A percentile compares a stretch with the other conserved stretches of the same genome.
These are phyloP conservation scores for Zelonia costaricensis DNA, from an alignment of 208 protist genomes.

Conservation along the genomic window DNA sequence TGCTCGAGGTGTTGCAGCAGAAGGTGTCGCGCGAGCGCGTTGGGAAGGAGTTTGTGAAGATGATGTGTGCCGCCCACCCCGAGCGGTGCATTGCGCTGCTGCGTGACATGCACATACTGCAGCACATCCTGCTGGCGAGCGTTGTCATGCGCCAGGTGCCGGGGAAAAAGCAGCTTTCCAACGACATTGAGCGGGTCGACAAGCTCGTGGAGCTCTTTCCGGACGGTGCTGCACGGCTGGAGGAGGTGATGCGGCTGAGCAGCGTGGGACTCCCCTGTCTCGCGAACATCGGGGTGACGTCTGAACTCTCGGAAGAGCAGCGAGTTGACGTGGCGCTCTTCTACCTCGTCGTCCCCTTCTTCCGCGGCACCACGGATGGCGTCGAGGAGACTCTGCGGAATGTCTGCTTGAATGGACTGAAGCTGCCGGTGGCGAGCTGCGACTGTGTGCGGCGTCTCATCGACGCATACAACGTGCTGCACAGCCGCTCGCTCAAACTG, in stretches of 20 bases:
- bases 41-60: slow-evolving; percentile 86
- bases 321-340: slow-evolving; percentile 36
- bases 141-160: slow-evolving; percentile 45
- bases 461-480: slow-evolving; percentile 64
- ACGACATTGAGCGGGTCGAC: slow-evolving; percentile 49
- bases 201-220: slow-evolving; percentile 25
- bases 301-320: slow-evolving; percentile 19
- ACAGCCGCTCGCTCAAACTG: slow-evolving; percentile 20
- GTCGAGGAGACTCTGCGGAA: slow-evolving; percentile 54
- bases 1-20: slow-evolving; percentile 56
- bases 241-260: slow-evolving; percentile 36
- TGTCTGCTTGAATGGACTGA: slow-evolving; percentile 79
- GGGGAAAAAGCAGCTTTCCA: slow-evolving; percentile 41
- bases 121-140: slow-evolving; percentile 61
- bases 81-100: slow-evolving; percentile 71
- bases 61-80: slow-evolving; percentile 56
- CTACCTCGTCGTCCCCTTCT: slow-evolving; percentile 55
- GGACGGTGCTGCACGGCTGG: slow-evolving; percentile 12
- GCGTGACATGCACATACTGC: slow-evolving; percentile 54
- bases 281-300: slow-evolving; percentile 12
- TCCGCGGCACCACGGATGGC: slow-evolving; percentile 27
- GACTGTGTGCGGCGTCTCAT: slow-evolving; percentile 66
- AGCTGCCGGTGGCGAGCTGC: slow-evolving; percentile 54
- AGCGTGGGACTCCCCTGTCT: slow-evolving; percentile 35
- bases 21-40: slow-evolving; percentile 89